Evolutionary conservation across 106 monocot species (phyloP), one percentile per base, ranked within the genome.

Genomic region (Xerophyta viscosa): DNA sequence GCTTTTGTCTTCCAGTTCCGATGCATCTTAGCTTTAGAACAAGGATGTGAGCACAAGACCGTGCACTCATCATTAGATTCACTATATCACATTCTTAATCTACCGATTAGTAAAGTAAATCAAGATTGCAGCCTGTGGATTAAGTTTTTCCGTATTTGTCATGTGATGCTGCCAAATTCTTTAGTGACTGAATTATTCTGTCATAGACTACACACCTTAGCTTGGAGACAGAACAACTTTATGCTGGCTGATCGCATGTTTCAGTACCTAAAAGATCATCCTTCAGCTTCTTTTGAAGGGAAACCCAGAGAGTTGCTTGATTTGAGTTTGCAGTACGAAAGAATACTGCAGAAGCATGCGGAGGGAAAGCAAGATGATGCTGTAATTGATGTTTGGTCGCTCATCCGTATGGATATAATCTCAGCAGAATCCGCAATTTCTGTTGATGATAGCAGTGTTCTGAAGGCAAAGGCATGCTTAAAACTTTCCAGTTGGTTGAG

Each of bases 81-180:
- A 14, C 71, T 82, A 26, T 14, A 63, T 71, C 74, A 63, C 49
- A 57, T 75, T 53, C 48, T 86, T 47, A 62, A 72, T 20, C 63
- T 48, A 31, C 70, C 89, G 60, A 74, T 98, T 41, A 71, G 71
- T 71, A 73, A 65, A 47, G 31, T 77, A 42, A 69, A 66, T 69
- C 89, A 90, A 82, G 98, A 98, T 56, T 77, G 79, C 60, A 77
- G 68, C 52, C 70, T 77, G 69, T 98, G 98, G 98, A 69, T 90
- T 24, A 98, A 98, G 41, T 21, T 98, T 43, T 71, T 86, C 51
- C 79, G 90, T 46, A 73, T 82, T 47, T 83, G 86, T 69, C 73
- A 61, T 28, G 66, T 70, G 28, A 24, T 82, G 56, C 61, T 71
- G 47, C 90, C 90, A 27, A 62, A 36, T 58, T 98, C 98, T 41